phyloP scores from a whole-genome alignment of 768 basidiomycete species.

The Udeniomyces megalosporus region DNA sequence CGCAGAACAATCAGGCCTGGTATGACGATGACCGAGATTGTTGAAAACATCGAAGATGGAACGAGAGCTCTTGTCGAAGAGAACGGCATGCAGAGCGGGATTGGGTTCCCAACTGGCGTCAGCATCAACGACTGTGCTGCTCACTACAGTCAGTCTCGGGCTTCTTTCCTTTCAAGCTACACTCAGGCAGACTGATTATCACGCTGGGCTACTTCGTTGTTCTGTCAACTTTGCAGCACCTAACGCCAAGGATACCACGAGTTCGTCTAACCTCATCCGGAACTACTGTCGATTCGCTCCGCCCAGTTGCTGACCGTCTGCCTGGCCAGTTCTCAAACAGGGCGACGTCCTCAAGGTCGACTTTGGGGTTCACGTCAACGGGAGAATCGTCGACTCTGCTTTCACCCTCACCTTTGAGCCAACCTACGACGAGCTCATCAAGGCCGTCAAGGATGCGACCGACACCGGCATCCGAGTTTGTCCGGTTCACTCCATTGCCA shows the following conservation, averaged over 20 bases:
- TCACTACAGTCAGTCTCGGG: slow-evolving; percentile 44
- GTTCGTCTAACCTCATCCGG: slow-evolving; percentile 14
- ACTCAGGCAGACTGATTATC: neutral
- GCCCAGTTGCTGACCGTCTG: neutral
- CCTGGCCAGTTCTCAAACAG: slow-evolving; percentile 48
- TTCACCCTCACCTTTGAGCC: slow-evolving; percentile 72
- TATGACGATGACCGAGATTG: slow-evolving; percentile 87
- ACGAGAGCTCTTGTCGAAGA: slow-evolving; percentile 84
- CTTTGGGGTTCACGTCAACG: slow-evolving; percentile 90
- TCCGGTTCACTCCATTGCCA: neutral
- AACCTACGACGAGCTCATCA: slow-evolving; percentile 72
- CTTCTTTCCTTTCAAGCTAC: neutral
- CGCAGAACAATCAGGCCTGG: slow-evolving; percentile 75
- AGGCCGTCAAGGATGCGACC: slow-evolving; percentile 87
- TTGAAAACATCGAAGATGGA: slow-evolving; percentile 79
- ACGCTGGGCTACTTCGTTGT: neutral
- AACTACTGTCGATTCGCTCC: neutral
- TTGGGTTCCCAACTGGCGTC: slow-evolving; percentile 93
- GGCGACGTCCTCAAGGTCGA: slow-evolving; percentile 93
- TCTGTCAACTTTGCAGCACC: neutral
- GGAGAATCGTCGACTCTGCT: slow-evolving; percentile 87
- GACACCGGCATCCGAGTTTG: slow-evolving; percentile 72
- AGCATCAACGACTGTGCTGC: slow-evolving; percentile 90
- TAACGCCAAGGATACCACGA: slow-evolving; percentile 18
- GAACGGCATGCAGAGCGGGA: slow-evolving; percentile 54